These are phyloP conservation scores for Lachnellula occidentalis DNA, from an alignment of 2,329 filamentous ascomycete genomes.

Conservation along the genomic window DNA sequence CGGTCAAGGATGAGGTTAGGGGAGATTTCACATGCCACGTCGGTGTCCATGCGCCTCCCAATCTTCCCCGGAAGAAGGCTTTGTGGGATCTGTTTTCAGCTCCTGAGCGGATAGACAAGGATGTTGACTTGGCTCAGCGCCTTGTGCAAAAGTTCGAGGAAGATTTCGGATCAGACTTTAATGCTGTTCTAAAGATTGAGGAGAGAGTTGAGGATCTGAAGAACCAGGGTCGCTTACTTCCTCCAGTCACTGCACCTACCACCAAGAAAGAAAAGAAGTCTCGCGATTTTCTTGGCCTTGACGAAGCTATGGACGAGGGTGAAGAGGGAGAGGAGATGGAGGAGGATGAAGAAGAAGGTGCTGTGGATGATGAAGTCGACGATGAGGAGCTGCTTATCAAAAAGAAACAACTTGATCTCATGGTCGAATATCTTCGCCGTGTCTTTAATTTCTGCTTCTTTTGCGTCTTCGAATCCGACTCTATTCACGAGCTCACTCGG, in stretches of 20 bases:
- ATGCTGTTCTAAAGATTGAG: constrained; percentile 75
- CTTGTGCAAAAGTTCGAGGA: constrained; percentile 80
- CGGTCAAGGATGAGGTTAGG: constrained; percentile 86
- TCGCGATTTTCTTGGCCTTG: constrained; percentile 50
- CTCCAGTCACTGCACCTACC: constrained; percentile 48
- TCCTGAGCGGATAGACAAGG: constrained; percentile 87
- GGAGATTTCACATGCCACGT: constrained; percentile 98
- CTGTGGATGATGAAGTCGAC: constrained; percentile 72
- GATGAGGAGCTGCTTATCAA: constrained; percentile 84
- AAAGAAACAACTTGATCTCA: constrained; percentile 94
- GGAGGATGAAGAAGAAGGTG: constrained; percentile 62
- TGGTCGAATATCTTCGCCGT: constrained; percentile 92
- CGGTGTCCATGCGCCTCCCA: constrained; percentile 86
- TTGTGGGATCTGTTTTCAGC: constrained; percentile 95
- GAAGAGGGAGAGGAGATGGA: constrained; percentile 70
- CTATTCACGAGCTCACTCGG: constrained; percentile 87
- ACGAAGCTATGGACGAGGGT: constrained; percentile 56
- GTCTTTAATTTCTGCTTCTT: constrained; percentile 99
- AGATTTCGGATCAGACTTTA: constrained; percentile 71
- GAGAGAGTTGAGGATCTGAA: constrained; percentile 79
- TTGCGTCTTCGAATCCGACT: constrained; percentile 98
- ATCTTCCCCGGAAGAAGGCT: constrained; percentile 84
- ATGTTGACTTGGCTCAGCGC: constrained; percentile 75
- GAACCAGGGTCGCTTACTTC: constrained; percentile 70
- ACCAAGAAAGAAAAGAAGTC: constrained; percentile 59